These are phyloP conservation scores for Zymoseptoria brevis DNA, from an alignment of 2,329 filamentous ascomycete species.

Conservation along the genomic window DNA sequence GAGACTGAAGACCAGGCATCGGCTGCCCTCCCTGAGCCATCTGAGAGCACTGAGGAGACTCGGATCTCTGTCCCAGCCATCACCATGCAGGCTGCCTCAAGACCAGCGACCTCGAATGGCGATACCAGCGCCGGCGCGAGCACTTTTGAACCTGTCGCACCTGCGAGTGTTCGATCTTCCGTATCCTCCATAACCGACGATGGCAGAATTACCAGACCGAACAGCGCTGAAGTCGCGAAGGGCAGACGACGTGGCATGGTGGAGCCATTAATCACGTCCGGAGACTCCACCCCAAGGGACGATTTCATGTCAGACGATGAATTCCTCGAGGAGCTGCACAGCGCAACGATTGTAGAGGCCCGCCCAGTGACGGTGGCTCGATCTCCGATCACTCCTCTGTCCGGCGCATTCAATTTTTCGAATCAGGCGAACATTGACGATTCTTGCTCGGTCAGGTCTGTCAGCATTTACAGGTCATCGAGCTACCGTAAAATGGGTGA, in stretches of 20 bases:
- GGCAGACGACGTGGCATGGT: constrained; percentile 32
- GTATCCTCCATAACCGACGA: not conserved
- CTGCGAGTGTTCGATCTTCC: not conserved
- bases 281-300: constrained; percentile 33
- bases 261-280: constrained; percentile 33
- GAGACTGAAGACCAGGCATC: not conserved
- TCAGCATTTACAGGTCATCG: constrained; percentile 18
- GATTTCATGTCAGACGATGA: constrained; percentile 61
- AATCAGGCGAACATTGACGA: constrained; percentile 13
- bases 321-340: constrained; percentile 68
- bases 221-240: constrained; percentile 27
- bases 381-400: constrained; percentile 50
- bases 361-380: constrained; percentile 70
- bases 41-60: not conserved
- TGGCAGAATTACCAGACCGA: constrained; percentile 3
- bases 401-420: not conserved
- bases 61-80: constrained; percentile 8
- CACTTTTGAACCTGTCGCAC: not conserved
- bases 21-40: not conserved
- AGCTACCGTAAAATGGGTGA: not conserved
- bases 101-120: constrained; percentile 8
- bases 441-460: constrained; percentile 14
- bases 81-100: constrained; percentile 16
- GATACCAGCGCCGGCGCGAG: not conserved
- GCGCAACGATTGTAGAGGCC: constrained; percentile 75